phyloP scores from a whole-genome alignment of 2,329 filamentous ascomycete species.

The Monilinia laxa region DNA sequence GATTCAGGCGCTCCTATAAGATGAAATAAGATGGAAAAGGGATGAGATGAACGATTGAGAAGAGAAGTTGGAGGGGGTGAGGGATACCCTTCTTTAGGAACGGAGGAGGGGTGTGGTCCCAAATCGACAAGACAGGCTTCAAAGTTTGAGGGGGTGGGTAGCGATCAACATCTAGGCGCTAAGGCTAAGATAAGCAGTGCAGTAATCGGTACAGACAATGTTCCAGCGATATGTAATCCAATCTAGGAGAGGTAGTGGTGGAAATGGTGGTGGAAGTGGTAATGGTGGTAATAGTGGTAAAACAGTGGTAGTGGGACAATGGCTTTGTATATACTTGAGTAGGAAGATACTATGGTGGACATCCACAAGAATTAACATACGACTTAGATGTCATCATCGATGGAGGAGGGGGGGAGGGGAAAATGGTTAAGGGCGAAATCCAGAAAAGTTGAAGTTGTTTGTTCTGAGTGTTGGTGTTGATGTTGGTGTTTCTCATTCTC shows the following conservation, averaged over 20 bases:
- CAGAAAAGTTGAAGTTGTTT: neutral
- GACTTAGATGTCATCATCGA: neutral
- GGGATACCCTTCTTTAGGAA: neutral
- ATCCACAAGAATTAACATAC: neutral
- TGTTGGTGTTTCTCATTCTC: neutral
- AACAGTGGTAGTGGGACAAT: neutral
- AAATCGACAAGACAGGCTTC: slow-evolving; percentile 5
- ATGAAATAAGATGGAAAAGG: slow-evolving; percentile 12
- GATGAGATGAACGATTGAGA: slow-evolving; percentile 6
- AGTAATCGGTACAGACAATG: slow-evolving; percentile 1
- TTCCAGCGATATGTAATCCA: neutral
- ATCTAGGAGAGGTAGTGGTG: neutral
- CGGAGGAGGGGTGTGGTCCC: neutral
- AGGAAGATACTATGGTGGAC: neutral
- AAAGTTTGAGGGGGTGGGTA: slow-evolving; percentile 9
- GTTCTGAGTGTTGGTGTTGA: slow-evolving; percentile 1
- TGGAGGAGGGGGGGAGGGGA: neutral
- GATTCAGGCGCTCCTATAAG: slow-evolving; percentile 7
- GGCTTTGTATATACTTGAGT: slow-evolving; percentile 16
- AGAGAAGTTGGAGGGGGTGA: slow-evolving; percentile 12
- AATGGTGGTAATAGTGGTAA: neutral
- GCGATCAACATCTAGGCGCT: slow-evolving; percentile 27
- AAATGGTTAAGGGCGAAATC: neutral
- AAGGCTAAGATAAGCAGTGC: slow-evolving; percentile 29
- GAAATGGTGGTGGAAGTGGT: neutral